Base-by-base conservation (phyloP, 139 green algal species). In the Gonium pectorale region DNA sequence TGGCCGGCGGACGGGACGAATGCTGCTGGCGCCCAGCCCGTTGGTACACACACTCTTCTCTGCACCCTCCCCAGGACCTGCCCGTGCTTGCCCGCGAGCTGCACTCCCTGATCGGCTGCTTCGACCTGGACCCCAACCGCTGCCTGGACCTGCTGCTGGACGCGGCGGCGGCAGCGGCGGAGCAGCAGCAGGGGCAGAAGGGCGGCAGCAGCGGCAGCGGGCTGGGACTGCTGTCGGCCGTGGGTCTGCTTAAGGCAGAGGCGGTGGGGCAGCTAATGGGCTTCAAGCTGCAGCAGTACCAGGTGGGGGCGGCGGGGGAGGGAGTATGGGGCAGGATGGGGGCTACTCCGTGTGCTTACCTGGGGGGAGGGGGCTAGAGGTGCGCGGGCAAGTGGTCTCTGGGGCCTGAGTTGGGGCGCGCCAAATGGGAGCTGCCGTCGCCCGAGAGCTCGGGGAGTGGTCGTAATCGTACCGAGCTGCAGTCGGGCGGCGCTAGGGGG, bases 41-140 rank as follows among this genome's bases (percentile, higher is more conserved):
- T n/a, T n/a, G n/a, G n/a, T n/a, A n/a, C n/a, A n/a, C n/a, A n/a
- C n/a, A n/a, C n/a, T n/a, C n/a, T n/a, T n/a, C n/a, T n/a, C n/a
- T n/a, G n/a, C 29, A 17, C 35, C 33, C 40, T 33, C 41, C 44
- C 31, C 64, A 85, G 63, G 52, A 78, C 40, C 60, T 87, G 35
- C 38, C 64, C 11, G 2, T 37, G 2, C 67, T 88, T 4, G 51
- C 33, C 26, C 73, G 70, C 19, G 89, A 95, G 75, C 80, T 95
- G 85, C 92, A 94, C 67, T 89, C 91, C 0, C 88, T 98, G 21
- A 96, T 98, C 71, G 96, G 96, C 43, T 95, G 92, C 85, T 99
- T 98, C 88, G 90, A 96, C 71, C 84, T 99, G 67, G 96, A 99
- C 89, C 96, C 96, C 31, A 98, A 98, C 90, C 86, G 96, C 27